Evolutionary conservation across 2,329 filamentous ascomycete genomes (phyloP), one percentile per base, ranked within the genome.

Genomic region (Alternaria atra): DNA sequence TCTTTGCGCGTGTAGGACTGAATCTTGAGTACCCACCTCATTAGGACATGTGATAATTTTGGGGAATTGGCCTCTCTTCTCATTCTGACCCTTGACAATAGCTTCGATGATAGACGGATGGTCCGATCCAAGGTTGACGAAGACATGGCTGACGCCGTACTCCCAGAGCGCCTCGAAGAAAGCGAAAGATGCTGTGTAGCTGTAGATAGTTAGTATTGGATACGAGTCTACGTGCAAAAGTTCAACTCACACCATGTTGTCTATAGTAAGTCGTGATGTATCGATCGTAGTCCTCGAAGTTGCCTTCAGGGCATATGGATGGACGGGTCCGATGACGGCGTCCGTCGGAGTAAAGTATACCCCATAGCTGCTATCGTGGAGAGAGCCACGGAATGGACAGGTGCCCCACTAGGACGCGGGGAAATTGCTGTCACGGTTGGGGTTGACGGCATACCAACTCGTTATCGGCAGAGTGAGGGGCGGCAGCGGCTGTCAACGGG

Each of bases 111-210:
- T 91, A 23, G 88, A 89, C 2, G 91, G 91, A 72, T 94, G 89
- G 68, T 91, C 89, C 27, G 86, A 89, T n/a, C 89, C 89, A 30
- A 91, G 81, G 72, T 91, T 91, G 60, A 90, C 88, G 70, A 88
- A 86, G 78, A 85, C 85, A 46, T 80, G 71, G 3, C 72, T 75
- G 30, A 80, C 68, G 55, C 79, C 79, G 12, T 78, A 78, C 56
- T 92, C 90, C 89, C 89, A 92, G 50, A 94, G 80, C 32, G 90
- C 90, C 82, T 94, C 91, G 66, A 94, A 93, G 78, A 94, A 93
- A 76, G 91, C 91, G 71, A 89, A 91, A 0, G 91, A 92, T 12
- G 91, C 87, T 8, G 91, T 94, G 75, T 94, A 91, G 63, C 79
- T 81, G 44, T 17, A 4, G 1, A 5, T 12, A 7, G 7, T 61